Evolutionary conservation across 805 yeast species (phyloP).

Genomic region (Candida arabinofermentans): DNA sequence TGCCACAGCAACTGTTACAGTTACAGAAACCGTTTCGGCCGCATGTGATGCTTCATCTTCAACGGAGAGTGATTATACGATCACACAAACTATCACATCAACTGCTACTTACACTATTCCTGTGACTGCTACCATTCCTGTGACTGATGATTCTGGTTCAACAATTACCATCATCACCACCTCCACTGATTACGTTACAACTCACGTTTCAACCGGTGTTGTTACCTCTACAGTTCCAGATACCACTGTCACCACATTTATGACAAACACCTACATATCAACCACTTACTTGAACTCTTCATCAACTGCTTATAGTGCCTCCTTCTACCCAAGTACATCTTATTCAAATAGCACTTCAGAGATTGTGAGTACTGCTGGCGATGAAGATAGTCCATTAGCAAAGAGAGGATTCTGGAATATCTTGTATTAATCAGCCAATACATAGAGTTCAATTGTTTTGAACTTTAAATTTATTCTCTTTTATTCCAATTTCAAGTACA

Average conservation of each 20-base stretch:
- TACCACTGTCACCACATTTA: slow-evolving; percentile 6
- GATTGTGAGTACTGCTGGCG: slow-evolving; percentile 10
- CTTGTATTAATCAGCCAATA: slow-evolving; percentile 6
- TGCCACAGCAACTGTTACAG: background rate
- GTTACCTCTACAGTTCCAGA: slow-evolving; percentile 8
- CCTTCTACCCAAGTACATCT: slow-evolving; percentile 3
- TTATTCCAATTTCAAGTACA: background rate
- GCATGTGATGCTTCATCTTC: slow-evolving; percentile 9
- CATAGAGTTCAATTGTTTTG: background rate
- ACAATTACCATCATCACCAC: slow-evolving; percentile 27
- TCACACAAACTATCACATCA: slow-evolving; percentile 16
- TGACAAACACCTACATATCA: slow-evolving; percentile 1
- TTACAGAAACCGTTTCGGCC: slow-evolving; percentile 19
- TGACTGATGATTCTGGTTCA: slow-evolving; percentile 29
- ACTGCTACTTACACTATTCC: slow-evolving; percentile 27
- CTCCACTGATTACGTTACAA: slow-evolving; percentile 21
- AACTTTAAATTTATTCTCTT: background rate
- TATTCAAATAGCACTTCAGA: slow-evolving; percentile 8
- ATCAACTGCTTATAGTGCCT: background rate
- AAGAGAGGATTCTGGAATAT: slow-evolving; percentile 21
- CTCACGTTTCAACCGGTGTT: slow-evolving; percentile 10
- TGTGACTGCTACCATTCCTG: slow-evolving; percentile 29
- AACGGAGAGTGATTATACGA: slow-evolving; percentile 11
- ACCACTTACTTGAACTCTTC: background rate
- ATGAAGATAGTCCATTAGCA: slow-evolving; percentile 9